Evolutionary conservation across 2,329 filamentous ascomycete species (phyloP), one percentile per base, ranked within the genome.

Genomic region (Alternaria sp.): DNA sequence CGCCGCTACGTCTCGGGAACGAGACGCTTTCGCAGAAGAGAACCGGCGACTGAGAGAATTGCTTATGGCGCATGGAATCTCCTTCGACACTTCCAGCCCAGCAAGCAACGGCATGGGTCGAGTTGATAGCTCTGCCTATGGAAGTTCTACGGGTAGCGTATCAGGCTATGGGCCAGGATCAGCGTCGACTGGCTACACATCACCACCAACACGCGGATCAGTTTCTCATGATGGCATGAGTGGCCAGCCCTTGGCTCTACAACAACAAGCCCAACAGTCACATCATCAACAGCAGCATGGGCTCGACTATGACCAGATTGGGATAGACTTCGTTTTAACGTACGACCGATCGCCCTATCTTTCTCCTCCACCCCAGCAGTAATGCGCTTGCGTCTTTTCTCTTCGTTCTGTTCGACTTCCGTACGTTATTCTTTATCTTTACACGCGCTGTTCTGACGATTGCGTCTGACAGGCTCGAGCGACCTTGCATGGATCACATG

Each of bases 321-420:
- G 92, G 76, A 93, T 95, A 82, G 92, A 95, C 80, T 94, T 95
- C 83, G 92, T 95, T 74, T 87, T 95, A 86, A 91, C 91, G 92
- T 95, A 93, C 86, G 92, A 87, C 77, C 85, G 86, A 81, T 85
- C 85, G 82, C 85, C 87, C 78, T 90, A 90, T 80, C 75, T 78
- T 69, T 77, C 74, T 73, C 75, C 75, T 78, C 75, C 76, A 67
- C 76, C 76, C 74, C 75, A 78, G 66, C 76, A 77, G 72, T 78
- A 74, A 74, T 70, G 49, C 60, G 55, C 56, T 69, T 62, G 56
- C 66, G 52, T 64, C 54, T 71, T 57, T 59, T 63, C 59, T 65
- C 56, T 65, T 62, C 53, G 50, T 65, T 66, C 55, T 60, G 65
- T 60, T 62, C 48, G 49, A 57, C 60, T 44, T 59, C 28, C 66